A percentile compares a stretch with the other conserved stretches of the same genome.
Evolutionary conservation across 352 stramenopile genomes (phyloP).

Genomic region (Detonula confervacea): DNA sequence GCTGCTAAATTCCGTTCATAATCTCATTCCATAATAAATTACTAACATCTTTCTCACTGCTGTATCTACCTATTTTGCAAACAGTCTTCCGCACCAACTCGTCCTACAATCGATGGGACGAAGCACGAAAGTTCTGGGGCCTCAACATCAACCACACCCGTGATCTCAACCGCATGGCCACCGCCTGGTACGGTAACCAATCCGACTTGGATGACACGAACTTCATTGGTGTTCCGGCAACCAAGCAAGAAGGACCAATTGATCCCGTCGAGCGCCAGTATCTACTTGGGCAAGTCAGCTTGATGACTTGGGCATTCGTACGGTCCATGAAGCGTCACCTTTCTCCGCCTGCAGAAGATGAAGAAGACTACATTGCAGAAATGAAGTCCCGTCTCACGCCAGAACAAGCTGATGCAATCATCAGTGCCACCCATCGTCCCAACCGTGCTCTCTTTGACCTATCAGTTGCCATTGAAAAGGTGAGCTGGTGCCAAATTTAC

Average conservation of each 20-base stretch:
- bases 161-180: conserved; percentile 60
- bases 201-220: conserved; percentile 30
- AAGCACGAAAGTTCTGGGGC: conserved; percentile 61
- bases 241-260: conserved; percentile 31
- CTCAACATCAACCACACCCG: conserved; percentile 53
- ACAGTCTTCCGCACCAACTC: conserved; percentile 80
- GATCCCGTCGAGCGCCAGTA: conserved; percentile 46
- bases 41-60: too few relatives aligned
- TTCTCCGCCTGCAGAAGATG: conserved; percentile 65
- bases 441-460: conserved; percentile 77
- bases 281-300: conserved; percentile 62
- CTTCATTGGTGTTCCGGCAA: conserved; percentile 31
- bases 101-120: conserved; percentile 69
- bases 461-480: conserved; percentile 73
- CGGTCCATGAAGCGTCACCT: conserved; percentile 80
- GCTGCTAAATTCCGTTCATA: too few relatives aligned
- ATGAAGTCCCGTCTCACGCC: conserved; percentile 52
- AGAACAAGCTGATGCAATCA: conserved; percentile 64
- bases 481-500: too few relatives aligned
- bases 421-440: conserved; percentile 66
- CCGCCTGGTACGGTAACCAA: conserved; percentile 28
- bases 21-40: too few relatives aligned
- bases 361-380: conserved; percentile 60
- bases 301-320: conserved; percentile 76
- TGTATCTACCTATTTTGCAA: too few relatives aligned